Evolutionary conservation across 768 basidiomycete genomes (phyloP).

Genomic region (Sporobolomyces phaffii): DNA sequence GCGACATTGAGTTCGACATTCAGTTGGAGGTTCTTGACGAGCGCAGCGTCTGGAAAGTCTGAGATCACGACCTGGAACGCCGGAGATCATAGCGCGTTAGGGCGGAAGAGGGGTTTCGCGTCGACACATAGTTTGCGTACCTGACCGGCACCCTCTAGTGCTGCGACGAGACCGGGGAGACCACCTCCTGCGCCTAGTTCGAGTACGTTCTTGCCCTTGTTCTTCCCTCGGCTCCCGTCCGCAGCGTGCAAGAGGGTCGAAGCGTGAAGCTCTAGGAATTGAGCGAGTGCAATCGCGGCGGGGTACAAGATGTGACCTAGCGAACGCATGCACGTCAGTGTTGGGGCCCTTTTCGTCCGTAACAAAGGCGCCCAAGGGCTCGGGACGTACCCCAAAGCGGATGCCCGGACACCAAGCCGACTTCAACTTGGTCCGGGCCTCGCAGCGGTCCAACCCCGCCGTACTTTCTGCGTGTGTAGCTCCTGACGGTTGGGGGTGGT

Average conservation of each 20-base stretch:
- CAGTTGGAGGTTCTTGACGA: slow-evolving; percentile 66
- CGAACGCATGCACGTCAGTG: too few species aligned
- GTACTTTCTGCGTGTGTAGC: slow-evolving; percentile 23
- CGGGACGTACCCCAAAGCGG: slow-evolving; percentile 35
- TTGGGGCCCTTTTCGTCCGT: too few species aligned
- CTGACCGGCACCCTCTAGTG: slow-evolving; percentile 62
- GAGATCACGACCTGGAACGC: slow-evolving; percentile 67
- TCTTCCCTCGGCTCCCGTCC: slow-evolving; percentile 9
- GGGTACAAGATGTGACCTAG: slow-evolving; percentile 45
- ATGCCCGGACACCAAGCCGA: slow-evolving; percentile 35
- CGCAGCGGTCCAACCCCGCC: slow-evolving; percentile 15
- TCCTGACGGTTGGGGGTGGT: slow-evolving; percentile 25
- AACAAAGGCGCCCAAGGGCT: too few species aligned
- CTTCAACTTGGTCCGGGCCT: slow-evolving; percentile 12
- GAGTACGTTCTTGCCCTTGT: slow-evolving; percentile 54
- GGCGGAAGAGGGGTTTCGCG: neutral
- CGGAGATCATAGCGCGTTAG: neutral
- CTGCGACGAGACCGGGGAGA: slow-evolving; percentile 71
- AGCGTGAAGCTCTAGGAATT: slow-evolving; percentile 44
- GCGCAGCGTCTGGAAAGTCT: slow-evolving; percentile 76
- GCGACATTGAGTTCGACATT: slow-evolving; percentile 63
- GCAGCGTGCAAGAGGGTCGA: slow-evolving; percentile 16
- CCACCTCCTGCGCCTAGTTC: slow-evolving; percentile 94
- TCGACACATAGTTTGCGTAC: slow-evolving; percentile 49
- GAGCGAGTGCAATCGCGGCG: slow-evolving; percentile 42